Base-by-base conservation (phyloP, 2,329 filamentous ascomycete genomes). In the Colletotrichum euphorbiae region DNA sequence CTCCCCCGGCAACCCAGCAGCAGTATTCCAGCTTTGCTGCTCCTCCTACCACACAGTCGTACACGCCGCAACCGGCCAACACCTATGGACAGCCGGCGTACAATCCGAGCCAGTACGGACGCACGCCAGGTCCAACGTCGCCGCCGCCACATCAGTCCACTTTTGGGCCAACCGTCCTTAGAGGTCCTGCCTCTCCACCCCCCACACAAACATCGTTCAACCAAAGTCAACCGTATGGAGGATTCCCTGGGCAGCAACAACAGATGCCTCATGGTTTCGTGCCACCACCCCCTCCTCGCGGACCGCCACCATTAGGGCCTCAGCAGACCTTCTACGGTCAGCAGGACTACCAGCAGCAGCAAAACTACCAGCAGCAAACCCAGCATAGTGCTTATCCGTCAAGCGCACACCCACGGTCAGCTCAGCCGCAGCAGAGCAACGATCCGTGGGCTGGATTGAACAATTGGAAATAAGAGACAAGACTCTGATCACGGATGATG, bases 211-310 rank as follows among this genome's bases (percentile, higher is more conserved):
- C 82, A 4, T 78, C 79, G 1, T 85, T 85, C 67, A 77, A 77
- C 33, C 70, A 71, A 24, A 46, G 45, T 19, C 68, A 69, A 75
- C 86, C 76, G 80, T 73, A 73, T 58, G 74, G 60, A 48, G 67
- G 55, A 72, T 81, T 4, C 75, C 77, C 13, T 80, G 80, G n/a
- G n/a, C 62, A 65, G 28, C 69, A 70, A 15, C 69, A 71, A 69
- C 76, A 82, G 74, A 81, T 87, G 33, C 85, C 87, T 13, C 80
- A 82, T 0, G 87, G 87, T 3, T 89, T 89, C 70, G 85, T 90
- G 42, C 88, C 87, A 4, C 89, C 89, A 3, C 88, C 89, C 6
- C 89, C 88, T 1, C 88, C 88, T 2, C 89, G 88, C 0, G 88
- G 87, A 0, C 88, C 88, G 4, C 88, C 88, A 7, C 88, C 88